Evolutionary conservation across 2,329 filamentous ascomycete species (phyloP).

Genomic region (Ampelomyces quisqualis): DNA sequence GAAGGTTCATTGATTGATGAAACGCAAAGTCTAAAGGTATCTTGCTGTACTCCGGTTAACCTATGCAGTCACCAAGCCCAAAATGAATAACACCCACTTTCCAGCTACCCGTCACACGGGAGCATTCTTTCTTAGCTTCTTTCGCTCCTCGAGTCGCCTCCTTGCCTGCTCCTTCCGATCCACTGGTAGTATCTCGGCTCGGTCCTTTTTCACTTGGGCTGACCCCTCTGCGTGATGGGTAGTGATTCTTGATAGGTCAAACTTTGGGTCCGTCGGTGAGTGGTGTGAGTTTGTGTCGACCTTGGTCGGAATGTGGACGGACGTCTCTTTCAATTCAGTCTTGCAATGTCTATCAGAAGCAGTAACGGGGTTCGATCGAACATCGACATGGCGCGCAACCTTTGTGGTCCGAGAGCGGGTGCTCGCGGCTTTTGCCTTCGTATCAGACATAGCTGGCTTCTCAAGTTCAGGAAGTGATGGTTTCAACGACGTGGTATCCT

Average conservation of each 20-base stretch:
- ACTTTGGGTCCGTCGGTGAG: constrained; percentile 17
- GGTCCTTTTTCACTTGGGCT: constrained; percentile 20
- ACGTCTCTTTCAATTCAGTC: neutral
- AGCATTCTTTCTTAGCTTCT: constrained; percentile 26
- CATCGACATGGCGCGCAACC: constrained; percentile 4
- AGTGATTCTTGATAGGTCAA: constrained; percentile 25
- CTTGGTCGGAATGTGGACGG: constrained; percentile 1
- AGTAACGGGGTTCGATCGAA: constrained; percentile 4
- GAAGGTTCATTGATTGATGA: constrained; percentile 4
- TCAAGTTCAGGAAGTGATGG: constrained; percentile 4
- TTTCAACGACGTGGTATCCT: constrained; percentile 4
- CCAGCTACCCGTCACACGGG: constrained; percentile 4
- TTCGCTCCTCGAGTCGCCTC: constrained; percentile 29
- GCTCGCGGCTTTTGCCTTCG: constrained; percentile 5
- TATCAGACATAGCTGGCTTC: neutral
- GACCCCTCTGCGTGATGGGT: constrained; percentile 29
- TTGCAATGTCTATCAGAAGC: constrained; percentile 3
- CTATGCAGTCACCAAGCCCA: no score
- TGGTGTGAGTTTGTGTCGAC: constrained; percentile 2
- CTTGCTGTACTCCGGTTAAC: constrained; percentile 21
- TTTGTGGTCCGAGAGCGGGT: neutral
- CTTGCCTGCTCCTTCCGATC: constrained; percentile 34
- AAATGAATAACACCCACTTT: no score
- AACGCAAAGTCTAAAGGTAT: constrained; percentile 20
- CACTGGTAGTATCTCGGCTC: constrained; percentile 17